A percentile compares a stretch with the other conserved stretches of the same genome.
These are phyloP conservation scores for Pharnaceum exiguum DNA, from an alignment of 148 eudicot genomes.

Conservation along the genomic window DNA sequence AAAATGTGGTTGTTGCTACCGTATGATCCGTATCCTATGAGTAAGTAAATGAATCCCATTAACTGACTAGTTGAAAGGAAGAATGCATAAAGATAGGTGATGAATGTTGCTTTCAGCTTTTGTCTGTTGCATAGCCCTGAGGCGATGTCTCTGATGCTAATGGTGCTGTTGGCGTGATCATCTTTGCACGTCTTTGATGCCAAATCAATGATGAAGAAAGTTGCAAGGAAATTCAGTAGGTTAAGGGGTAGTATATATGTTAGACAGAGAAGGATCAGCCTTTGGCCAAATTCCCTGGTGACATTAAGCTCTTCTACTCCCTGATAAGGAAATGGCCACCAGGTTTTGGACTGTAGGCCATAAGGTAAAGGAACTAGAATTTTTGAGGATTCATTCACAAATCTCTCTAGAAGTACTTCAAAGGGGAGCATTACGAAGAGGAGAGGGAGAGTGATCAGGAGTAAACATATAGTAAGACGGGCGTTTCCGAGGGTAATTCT, in stretches of 20 bases:
- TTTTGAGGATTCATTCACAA: conserved; percentile 1
- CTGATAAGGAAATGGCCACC: not conserved
- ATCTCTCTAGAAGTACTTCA: conserved; percentile 14
- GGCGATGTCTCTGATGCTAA: no score
- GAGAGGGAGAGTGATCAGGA: conserved; percentile 19
- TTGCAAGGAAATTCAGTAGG: conserved; percentile 7
- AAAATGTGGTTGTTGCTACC: not conserved
- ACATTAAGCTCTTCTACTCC: not conserved
- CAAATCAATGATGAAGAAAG: conserved; percentile 13
- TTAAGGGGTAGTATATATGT: conserved; percentile 22
- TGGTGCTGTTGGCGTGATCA: not conserved
- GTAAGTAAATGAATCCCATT: conserved; percentile 13
- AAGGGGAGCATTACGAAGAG: conserved; percentile 19
- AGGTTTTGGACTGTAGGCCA: not conserved
- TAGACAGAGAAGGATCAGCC: conserved; percentile 2
- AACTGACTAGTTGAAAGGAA: conserved; percentile 10
- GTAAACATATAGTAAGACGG: conserved; percentile 10
- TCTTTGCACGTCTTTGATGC: conserved; percentile 13
- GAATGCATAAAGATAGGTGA: conserved; percentile 15
- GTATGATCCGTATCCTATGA: not conserved
- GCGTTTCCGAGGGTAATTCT: conserved; percentile 12
- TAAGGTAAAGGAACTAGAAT: not conserved
- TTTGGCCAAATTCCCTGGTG: not conserved
- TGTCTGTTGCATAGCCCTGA: no score
- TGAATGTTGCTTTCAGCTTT: conserved; percentile 11